phyloP scores from a whole-genome alignment of 208 protist species.

The Crithidia thermophila region DNA sequence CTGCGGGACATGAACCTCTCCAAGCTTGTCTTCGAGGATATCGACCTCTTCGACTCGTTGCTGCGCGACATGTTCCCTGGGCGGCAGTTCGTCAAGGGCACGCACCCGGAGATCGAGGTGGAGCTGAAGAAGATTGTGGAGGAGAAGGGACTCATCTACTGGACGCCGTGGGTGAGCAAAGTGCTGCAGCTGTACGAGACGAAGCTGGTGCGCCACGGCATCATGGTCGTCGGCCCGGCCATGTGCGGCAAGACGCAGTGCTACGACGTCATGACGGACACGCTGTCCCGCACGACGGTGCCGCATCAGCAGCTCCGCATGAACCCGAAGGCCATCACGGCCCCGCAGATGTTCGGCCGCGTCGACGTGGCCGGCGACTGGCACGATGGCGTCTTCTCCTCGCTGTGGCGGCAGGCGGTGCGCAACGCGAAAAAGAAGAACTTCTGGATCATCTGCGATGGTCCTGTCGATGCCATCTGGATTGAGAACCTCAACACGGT shows the following conservation, averaged over 20 bases:
- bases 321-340: slow-evolving; percentile 96
- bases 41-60: slow-evolving; percentile 97
- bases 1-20: slow-evolving; percentile 98
- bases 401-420: slow-evolving; percentile 90
- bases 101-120: slow-evolving; percentile 91
- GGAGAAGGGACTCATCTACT: slow-evolving; percentile 86
- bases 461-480: slow-evolving; percentile 99
- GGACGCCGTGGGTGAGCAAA: slow-evolving; percentile 91
- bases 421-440: slow-evolving; percentile 91
- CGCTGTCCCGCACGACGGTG: slow-evolving; percentile 83
- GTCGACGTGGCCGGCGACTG: slow-evolving; percentile 96
- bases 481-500: slow-evolving; percentile 99
- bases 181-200: slow-evolving; percentile 96
- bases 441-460: slow-evolving; percentile 97
- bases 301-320: slow-evolving; percentile 94
- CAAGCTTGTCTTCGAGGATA: slow-evolving; percentile 98
- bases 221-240: slow-evolving; percentile 95
- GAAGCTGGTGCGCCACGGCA: slow-evolving; percentile 94
- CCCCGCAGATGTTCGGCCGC: slow-evolving; percentile 96
- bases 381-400: slow-evolving; percentile 96
- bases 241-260: slow-evolving; percentile 96
- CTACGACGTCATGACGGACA: slow-evolving; percentile 92
- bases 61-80: slow-evolving; percentile 95
- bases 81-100: slow-evolving; percentile 91
- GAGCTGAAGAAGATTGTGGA: slow-evolving; percentile 88